These are phyloP conservation scores for Psilocybe cubensis DNA, from an alignment of 768 basidiomycete genomes.

Conservation along the genomic window DNA sequence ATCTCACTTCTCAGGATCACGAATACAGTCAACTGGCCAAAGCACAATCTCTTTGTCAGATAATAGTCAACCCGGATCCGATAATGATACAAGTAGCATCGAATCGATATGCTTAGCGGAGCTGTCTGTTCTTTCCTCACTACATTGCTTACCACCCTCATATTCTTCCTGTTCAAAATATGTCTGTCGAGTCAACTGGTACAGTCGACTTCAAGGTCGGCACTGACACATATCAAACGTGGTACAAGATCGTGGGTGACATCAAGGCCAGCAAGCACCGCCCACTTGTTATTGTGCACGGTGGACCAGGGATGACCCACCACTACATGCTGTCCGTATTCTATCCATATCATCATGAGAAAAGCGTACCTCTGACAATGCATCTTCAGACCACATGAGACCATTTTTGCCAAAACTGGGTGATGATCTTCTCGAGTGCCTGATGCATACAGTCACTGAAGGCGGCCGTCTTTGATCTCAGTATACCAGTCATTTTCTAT, in stretches of 20 bases:
- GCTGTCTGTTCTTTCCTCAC: neutral
- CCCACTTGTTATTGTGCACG: conserved; percentile 55
- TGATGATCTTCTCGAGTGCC: neutral
- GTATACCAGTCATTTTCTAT: conserved; percentile 56
- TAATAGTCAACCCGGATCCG: too few relatives aligned
- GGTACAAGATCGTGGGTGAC: conserved; percentile 53
- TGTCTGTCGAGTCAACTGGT: conserved; percentile 10
- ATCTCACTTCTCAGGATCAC: too few relatives aligned
- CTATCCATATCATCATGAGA: neutral
- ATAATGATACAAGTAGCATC: too few relatives aligned
- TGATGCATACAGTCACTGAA: neutral
- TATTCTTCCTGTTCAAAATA: neutral
- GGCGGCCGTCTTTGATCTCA: conserved; percentile 30
- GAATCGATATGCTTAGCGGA: neutral
- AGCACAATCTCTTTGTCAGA: too few relatives aligned
- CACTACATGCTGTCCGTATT: conserved; percentile 40
- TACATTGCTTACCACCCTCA: neutral
- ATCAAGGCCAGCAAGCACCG: conserved; percentile 31
- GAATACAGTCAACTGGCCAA: too few relatives aligned
- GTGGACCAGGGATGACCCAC: conserved; percentile 53
- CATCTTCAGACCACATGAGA: conserved; percentile 16
- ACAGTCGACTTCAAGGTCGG: conserved; percentile 19
- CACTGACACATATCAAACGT: conserved; percentile 37
- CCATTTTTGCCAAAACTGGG: conserved; percentile 16
- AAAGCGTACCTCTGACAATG: neutral